A percentile compares a stretch with the other conserved stretches of the same genome.
These are phyloP conservation scores for Scheffersomyces illinoinensis DNA, from an alignment of 1,139 yeast species.

Conservation along the genomic window DNA sequence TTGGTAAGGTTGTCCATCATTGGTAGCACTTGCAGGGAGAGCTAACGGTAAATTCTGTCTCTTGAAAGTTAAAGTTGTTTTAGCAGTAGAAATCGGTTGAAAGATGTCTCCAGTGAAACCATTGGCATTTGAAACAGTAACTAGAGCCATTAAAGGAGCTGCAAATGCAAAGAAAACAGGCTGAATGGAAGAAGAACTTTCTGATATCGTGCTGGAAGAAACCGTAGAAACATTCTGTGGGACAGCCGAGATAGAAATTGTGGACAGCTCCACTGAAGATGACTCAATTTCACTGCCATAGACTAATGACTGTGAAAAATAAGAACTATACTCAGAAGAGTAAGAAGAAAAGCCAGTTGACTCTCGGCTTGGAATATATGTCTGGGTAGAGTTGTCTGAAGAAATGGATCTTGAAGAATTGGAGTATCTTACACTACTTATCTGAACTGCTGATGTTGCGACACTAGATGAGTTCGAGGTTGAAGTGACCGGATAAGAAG, in stretches of 20 bases:
- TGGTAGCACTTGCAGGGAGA: not conserved
- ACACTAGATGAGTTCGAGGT: not conserved
- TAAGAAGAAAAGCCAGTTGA: not conserved
- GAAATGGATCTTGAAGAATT: not conserved
- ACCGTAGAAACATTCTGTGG: not conserved
- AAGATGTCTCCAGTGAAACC: conserved; percentile 7
- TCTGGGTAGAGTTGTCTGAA: not conserved
- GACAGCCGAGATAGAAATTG: not conserved
- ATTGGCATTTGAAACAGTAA: not conserved
- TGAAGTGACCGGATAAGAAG: not conserved
- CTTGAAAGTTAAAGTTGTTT: conserved; percentile 5
- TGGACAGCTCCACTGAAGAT: not conserved
- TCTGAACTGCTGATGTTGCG: not conserved
- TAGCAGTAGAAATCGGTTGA: conserved; percentile 4
- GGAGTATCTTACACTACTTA: not conserved
- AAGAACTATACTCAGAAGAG: not conserved
- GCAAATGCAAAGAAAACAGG: not conserved
- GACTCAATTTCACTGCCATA: not conserved
- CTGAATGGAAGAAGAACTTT: not conserved
- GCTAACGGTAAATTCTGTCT: conserved; percentile 5
- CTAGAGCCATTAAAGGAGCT: not conserved
- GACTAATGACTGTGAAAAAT: not conserved
- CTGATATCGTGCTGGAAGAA: not conserved
- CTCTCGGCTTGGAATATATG: not conserved
- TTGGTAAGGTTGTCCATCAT: not conserved